Evolutionary conservation across 768 basidiomycete species (phyloP).

Genomic region (Cyclocybe cylindracea): DNA sequence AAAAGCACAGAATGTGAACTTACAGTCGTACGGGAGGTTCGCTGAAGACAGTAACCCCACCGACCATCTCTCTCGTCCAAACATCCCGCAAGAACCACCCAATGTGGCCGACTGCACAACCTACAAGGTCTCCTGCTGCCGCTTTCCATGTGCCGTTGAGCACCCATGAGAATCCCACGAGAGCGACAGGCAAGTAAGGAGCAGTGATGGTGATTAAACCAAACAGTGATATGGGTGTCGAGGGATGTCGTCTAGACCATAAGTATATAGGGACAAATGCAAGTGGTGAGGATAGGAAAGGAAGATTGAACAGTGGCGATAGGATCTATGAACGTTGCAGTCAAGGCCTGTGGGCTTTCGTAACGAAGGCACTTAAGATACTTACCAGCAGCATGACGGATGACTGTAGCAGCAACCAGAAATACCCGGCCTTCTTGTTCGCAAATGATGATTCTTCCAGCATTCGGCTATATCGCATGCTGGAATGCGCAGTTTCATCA

Average conservation of each 20-base stretch:
- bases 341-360: no score
- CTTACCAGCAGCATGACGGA: slow-evolving; percentile 84
- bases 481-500: slow-evolving; percentile 28
- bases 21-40: slow-evolving; percentile 73
- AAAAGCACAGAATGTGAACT: slow-evolving; percentile 32
- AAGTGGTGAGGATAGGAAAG: slow-evolving; percentile 90
- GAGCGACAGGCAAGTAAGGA: slow-evolving; percentile 90
- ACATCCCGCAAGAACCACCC: slow-evolving; percentile 87
- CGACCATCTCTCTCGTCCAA: slow-evolving; percentile 86
- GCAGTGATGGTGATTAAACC: slow-evolving; percentile 94
- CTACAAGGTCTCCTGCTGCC: slow-evolving; percentile 78
- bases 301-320: slow-evolving; percentile 87
- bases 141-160: slow-evolving; percentile 84
- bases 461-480: slow-evolving; percentile 97
- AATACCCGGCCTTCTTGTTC: slow-evolving; percentile 89
- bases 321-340: slow-evolving; percentile 47
- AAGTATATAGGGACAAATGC: slow-evolving; percentile 97
- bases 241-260: slow-evolving; percentile 94
- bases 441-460: slow-evolving; percentile 96
- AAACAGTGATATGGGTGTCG: slow-evolving; percentile 94
- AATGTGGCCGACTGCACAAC: slow-evolving; percentile 85
- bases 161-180: slow-evolving; percentile 86
- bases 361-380: slow-evolving; percentile 3
- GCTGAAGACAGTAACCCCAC: slow-evolving; percentile 69
- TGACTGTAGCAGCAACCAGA: slow-evolving; percentile 89